Evolutionary conservation across 192 early-diverging fungal genomes (phyloP), one percentile per base, ranked within the genome.

Genomic region (Mortierella claussenii): DNA sequence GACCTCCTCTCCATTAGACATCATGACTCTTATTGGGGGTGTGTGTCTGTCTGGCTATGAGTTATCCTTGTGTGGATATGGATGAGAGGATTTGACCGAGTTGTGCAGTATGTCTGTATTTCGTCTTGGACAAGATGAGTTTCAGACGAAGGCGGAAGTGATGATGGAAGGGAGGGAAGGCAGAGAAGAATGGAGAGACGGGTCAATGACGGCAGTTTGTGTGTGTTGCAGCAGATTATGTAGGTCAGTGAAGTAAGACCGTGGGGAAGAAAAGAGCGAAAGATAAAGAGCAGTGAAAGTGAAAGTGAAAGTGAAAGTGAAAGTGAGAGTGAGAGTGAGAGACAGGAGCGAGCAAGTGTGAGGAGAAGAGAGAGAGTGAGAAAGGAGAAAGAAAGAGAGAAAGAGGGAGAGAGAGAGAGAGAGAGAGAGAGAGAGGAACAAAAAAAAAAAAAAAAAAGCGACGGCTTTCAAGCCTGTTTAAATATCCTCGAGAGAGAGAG

Each of bases 1-100:
- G 64, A 76, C 73, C 63, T 76, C 73, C 30, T 65, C 63, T 55
- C 50, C 43, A 44, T 54, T 76, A 4, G 73, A 76, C 73, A 76
- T 76, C 73, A 76, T 76, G 1, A 27, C 54, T 26, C n/a, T n/a
- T n/a, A n/a, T n/a, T n/a, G n/a, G n/a, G n/a, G n/a, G n/a, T n/a
- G n/a, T n/a, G n/a, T n/a, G n/a, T n/a, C n/a, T n/a, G n/a, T n/a
- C n/a, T n/a, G n/a, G n/a, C n/a, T n/a, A n/a, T n/a, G n/a, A n/a
- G n/a, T n/a, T n/a, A n/a, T n/a, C n/a, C n/a, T n/a, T n/a, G n/a
- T n/a, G n/a, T n/a, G n/a, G n/a, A n/a, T n/a, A n/a, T n/a, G n/a
- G n/a, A n/a, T n/a, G n/a, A n/a, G n/a, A n/a, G n/a, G n/a, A n/a
- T n/a, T n/a, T n/a, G n/a, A n/a, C n/a, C n/a, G n/a, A n/a, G n/a